A percentile compares a stretch with the other conserved stretches of the same genome.
These are phyloP conservation scores for Exutisphaerella laricina DNA, from an alignment of 2,329 filamentous ascomycete species.

Conservation along the genomic window DNA sequence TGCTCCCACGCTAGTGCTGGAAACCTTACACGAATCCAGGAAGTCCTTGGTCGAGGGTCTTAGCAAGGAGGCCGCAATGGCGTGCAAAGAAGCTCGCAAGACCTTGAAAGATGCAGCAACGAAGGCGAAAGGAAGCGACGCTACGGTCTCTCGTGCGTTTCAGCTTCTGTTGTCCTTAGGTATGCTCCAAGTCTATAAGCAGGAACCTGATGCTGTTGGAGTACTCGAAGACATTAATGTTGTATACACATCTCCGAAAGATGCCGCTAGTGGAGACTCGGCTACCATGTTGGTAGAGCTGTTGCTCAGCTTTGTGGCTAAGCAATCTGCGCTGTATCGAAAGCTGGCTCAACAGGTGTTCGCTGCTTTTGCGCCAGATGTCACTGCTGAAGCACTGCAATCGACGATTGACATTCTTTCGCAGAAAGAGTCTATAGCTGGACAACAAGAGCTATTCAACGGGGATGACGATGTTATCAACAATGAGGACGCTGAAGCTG, in stretches of 20 bases:
- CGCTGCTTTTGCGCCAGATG: conserved; percentile 67
- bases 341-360: conserved; percentile 88
- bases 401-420: conserved; percentile 63
- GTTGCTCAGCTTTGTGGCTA: conserved; percentile 80
- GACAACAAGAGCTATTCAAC: conserved; percentile 81
- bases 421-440: conserved; percentile 73
- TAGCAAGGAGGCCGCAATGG: conserved; percentile 12
- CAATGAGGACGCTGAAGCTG: conserved; percentile 23
- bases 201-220: conserved; percentile 76
- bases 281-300: conserved; percentile 74
- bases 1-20: conserved; percentile 13
- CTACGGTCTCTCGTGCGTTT: conserved; percentile 52
- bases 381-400: conserved; percentile 67
- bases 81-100: conserved; percentile 21
- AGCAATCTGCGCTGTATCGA: conserved; percentile 75
- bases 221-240: conserved; percentile 76
- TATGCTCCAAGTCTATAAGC: conserved; percentile 83
- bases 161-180: conserved; percentile 78
- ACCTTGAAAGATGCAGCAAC: conserved; percentile 18
- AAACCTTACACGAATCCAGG: conserved; percentile 16
- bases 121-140: conserved; percentile 21
- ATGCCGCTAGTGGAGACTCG: conserved; percentile 45
- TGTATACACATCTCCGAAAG: conserved; percentile 60
- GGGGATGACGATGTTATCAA: conserved; percentile 41
- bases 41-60: conserved; percentile 12